phyloP scores from a whole-genome alignment of 805 yeast genomes.

The Hanseniaspora opuntiae region DNA sequence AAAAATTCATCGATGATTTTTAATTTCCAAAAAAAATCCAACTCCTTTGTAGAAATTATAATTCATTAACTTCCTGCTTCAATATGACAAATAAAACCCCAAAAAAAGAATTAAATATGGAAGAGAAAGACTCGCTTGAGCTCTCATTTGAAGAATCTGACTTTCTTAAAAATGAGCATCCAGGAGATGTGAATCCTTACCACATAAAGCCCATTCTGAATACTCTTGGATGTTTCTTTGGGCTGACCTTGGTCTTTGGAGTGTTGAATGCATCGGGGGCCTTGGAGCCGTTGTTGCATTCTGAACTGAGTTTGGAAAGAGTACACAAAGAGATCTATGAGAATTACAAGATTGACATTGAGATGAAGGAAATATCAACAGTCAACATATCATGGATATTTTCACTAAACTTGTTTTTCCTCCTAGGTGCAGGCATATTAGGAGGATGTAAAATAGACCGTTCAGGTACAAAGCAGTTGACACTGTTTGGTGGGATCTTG shows the following conservation, averaged over 20 bases:
- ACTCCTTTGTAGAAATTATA: too few species aligned
- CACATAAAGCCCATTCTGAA: background rate
- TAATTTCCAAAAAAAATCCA: background rate
- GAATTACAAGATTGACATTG: background rate
- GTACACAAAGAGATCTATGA: background rate
- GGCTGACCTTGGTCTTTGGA: conserved; percentile 42
- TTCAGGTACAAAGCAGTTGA: conserved; percentile 30
- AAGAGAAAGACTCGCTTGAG: background rate
- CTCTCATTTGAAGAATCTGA: background rate
- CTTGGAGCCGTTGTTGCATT: conserved; percentile 42
- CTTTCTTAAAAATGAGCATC: background rate
- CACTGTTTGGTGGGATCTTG: conserved; percentile 28
- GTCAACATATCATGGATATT: conserved; percentile 48
- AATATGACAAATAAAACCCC: background rate
- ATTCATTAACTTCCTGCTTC: too few species aligned
- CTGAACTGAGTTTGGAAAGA: background rate
- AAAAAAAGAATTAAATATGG: background rate
- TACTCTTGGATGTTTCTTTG: conserved; percentile 30
- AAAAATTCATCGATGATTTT: background rate
- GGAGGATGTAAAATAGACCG: conserved; percentile 36
- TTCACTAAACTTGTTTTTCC: conserved; percentile 22
- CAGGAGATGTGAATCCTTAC: conserved; percentile 7
- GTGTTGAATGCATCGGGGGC: conserved; percentile 47
- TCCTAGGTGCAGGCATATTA: conserved; percentile 26
- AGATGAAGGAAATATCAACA: conserved; percentile 16